A percentile compares a stretch with the other conserved stretches of the same genome.
These are phyloP conservation scores for Thuja plicata DNA, from an alignment of 83 land plant species.

Conservation along the genomic window DNA sequence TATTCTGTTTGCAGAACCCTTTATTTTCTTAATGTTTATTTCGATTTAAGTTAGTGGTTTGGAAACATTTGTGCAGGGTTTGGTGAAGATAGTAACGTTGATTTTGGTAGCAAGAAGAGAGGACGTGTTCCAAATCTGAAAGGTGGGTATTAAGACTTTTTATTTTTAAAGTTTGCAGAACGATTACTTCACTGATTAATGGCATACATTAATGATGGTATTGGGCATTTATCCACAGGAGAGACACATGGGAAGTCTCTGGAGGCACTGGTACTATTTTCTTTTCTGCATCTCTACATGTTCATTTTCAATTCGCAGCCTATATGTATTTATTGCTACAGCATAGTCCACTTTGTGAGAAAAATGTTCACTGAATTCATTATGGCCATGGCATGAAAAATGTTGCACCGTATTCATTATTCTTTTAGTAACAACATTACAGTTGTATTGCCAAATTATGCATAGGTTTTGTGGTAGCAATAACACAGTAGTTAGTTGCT, in stretches of 20 bases:
- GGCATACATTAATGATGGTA: background rate
- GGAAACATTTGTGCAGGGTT: background rate
- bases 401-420: too few species aligned
- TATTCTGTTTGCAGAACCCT: background rate
- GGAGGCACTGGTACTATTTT: conserved; percentile 41
- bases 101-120: background rate
- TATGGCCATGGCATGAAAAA: too few species aligned
- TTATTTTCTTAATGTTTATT: background rate
- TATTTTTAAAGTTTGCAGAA: background rate
- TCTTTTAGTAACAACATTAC: too few species aligned
- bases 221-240: conserved; percentile 26
- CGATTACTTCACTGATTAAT: background rate
- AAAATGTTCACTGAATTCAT: too few species aligned
- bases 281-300: background rate
- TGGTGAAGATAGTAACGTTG: background rate
- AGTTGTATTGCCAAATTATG: too few species aligned
- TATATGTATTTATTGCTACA: background rate
- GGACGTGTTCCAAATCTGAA: background rate
- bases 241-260: conserved; percentile 45
- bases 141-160: background rate
- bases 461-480: too few species aligned
- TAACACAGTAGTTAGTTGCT: too few species aligned
- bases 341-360: too few species aligned
- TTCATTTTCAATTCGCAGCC: background rate
- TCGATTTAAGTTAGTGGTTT: background rate